Evolutionary conservation across 1,284 basidiomycete genomes (phyloP), one percentile per base, ranked within the genome.

Genomic region (Microbotryomycetes sp.): DNA sequence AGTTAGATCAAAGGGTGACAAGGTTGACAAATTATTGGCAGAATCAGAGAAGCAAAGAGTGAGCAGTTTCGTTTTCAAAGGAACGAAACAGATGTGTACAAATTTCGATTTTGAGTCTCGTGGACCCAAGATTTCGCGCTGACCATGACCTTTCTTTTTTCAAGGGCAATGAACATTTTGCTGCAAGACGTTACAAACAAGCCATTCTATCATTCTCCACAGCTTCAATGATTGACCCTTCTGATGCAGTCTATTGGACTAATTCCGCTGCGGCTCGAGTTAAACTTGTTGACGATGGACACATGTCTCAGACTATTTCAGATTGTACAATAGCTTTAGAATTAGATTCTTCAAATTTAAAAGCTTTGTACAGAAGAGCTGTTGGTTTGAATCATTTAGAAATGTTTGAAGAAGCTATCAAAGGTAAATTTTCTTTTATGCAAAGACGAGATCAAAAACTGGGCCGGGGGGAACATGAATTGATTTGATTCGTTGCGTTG

Each of bases 21-120:
- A 58, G 14, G 59, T 65, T 45, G 61, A 47, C 19, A 54, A 55
- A 3, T 54, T 60, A 23, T 29, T 65, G 3, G 66, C 66, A 1
- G 66, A 65, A 36, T 42, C 56, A n/a, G 83, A 84, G 31, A 86
- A 87, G 65, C 81, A 79, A 62, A 78, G 83, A 77, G 87, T 87
- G 60, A 49, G 77, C 62, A 22, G 7, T 29, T 3, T 29, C 30
- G 2, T 14, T 31, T 15, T 19, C 29, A 5, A 47, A 6, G 29
- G 32, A n/a, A 23, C 54, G n/a, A 22, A 42, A n/a, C n/a, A n/a
- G n/a, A n/a, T n/a, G n/a, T n/a, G n/a, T n/a, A n/a, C n/a, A n/a
- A n/a, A n/a, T n/a, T n/a, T n/a, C n/a, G n/a, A n/a, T n/a, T n/a
- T n/a, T n/a, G n/a, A n/a, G n/a, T n/a, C n/a, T n/a, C n/a, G n/a